Base-by-base conservation (phyloP, 495 filamentous ascomycete species). In the Annulohypoxylon nitens region DNA sequence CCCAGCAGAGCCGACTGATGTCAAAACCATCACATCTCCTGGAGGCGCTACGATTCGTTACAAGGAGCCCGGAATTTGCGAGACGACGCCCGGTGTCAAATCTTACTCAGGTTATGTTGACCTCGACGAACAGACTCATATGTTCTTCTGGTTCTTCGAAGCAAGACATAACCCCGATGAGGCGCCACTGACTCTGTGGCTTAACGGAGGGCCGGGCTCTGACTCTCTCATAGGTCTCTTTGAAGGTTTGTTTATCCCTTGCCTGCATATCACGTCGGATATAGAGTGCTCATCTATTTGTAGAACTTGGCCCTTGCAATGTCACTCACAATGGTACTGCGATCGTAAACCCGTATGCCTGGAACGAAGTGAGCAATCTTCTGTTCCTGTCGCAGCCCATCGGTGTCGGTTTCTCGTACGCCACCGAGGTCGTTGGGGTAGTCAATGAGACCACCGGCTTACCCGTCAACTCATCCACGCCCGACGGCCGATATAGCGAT, bases 111-210 rank as follows among this genome's bases (percentile, higher is more conserved):
- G 84, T 18, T 87, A 85, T 69, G 84, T 81, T 71, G 80, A 85
- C 71, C 67, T 82, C 2, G 76, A 78, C 63, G 73, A 90, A 66
- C 80, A 87, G 10, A 87, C 90, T 58, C 90, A 91, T 71, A 90
- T 88, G 30, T 91, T 91, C 70, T 92, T 91, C 78, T 92, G 90
- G 90, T 92, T 91, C 71, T 86, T 92, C 72, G 90, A 92, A 73
- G 84, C 90, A 0, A 81, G 87, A 45, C 81, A 88, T 20, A 83
- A 87, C 60, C 85, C 88, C 4, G 66, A 83, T 57, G 83, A 84
- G 67, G 84, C 87, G 0, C 89, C 89, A 4, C 77, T 90, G 4
- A 86, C 87, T 0, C 80, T 91, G 39, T 91, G 88, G 88, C 79
- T 90, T 33, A 88, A 88, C 74, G 88, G 88, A 33, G 88, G 88